These are phyloP conservation scores for Pythium rhizo-oryzae DNA, from an alignment of 352 stramenopile genomes.

Conservation along the genomic window DNA sequence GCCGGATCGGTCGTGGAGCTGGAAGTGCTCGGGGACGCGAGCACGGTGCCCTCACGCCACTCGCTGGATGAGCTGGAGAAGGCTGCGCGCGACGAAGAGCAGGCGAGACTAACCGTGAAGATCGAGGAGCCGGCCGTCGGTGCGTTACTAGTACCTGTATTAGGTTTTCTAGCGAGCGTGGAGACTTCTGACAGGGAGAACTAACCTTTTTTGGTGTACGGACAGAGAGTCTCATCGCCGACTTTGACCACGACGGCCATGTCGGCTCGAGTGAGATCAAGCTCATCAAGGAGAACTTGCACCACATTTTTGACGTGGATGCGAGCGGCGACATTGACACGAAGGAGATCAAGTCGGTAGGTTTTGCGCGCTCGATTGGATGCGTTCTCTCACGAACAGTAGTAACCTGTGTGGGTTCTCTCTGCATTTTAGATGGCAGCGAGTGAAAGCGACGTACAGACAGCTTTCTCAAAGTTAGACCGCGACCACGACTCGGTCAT, in stretches of 20 bases:
- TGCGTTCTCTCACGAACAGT: neutral
- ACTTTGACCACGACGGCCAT: slow-evolving; percentile 79
- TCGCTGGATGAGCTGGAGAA: slow-evolving; percentile 28
- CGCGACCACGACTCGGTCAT: slow-evolving; percentile 80
- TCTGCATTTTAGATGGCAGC: slow-evolving; percentile 40
- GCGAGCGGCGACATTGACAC: slow-evolving; percentile 77
- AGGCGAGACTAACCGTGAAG: neutral
- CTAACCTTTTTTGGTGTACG: neutral
- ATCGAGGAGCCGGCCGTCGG: slow-evolving; percentile 22
- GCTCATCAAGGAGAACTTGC: slow-evolving; percentile 81
- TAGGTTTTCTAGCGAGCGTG: too few species aligned
- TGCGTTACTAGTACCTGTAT: neutral
- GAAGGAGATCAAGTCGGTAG: slow-evolving; percentile 63
- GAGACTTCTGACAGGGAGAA: neutral
- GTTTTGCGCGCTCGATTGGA: slow-evolving; percentile 4
- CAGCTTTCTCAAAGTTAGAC: slow-evolving; percentile 78
- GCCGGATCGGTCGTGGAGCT: slow-evolving; percentile 24
- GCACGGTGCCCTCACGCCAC: slow-evolving; percentile 10
- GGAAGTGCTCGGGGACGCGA: slow-evolving; percentile 25
- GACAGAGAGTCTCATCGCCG: slow-evolving; percentile 72
- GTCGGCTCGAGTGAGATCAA: slow-evolving; percentile 80
- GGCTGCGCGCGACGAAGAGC: slow-evolving; percentile 25
- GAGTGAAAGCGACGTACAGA: slow-evolving; percentile 66
- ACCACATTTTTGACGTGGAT: slow-evolving; percentile 79
- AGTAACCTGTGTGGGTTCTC: too few species aligned